Evolutionary conservation across 1,284 basidiomycete genomes (phyloP).

Genomic region (Fomes fomentarius): DNA sequence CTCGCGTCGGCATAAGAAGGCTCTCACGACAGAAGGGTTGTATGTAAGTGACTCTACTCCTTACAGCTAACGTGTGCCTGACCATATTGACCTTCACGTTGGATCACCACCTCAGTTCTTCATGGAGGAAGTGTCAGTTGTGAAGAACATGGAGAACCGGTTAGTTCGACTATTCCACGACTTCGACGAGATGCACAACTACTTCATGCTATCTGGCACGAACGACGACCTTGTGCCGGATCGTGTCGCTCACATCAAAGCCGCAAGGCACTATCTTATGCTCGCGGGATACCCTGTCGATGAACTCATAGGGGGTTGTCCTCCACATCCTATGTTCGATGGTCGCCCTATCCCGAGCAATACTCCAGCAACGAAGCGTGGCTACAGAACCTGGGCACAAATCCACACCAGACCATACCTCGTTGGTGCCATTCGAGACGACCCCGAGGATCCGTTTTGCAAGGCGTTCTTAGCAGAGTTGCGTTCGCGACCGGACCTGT

Average conservation of each 20-base stretch:
- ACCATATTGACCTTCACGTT: no score
- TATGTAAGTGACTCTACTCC: neutral
- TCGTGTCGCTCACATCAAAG: neutral
- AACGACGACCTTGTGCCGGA: neutral
- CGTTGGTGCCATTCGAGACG: slow-evolving; percentile 37
- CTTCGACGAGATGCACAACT: slow-evolving; percentile 34
- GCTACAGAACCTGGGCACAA: slow-evolving; percentile 26
- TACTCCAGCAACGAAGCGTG: slow-evolving; percentile 17
- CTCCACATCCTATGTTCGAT: neutral
- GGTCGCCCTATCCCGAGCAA: slow-evolving; percentile 21
- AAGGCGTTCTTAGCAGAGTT: slow-evolving; percentile 33
- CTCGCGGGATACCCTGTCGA: slow-evolving; percentile 33
- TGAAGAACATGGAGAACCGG: slow-evolving; percentile 33
- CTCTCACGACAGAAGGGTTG: neutral
- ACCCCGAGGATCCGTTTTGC: slow-evolving; percentile 27
- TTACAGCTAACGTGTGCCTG: no score
- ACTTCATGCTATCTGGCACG: slow-evolving; percentile 28
- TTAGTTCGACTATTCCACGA: slow-evolving; percentile 36
- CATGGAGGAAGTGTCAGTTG: no score
- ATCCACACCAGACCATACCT: slow-evolving; percentile 28
- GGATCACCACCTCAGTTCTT: no score
- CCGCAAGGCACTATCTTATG: slow-evolving; percentile 30
- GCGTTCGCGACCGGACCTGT: slow-evolving; percentile 33
- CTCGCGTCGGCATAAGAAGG: neutral
- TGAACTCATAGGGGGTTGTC: slow-evolving; percentile 22